Percentiles rank a stretch among this genome's conserved stretches.
These are phyloP conservation scores for Solanum lycopersicoides DNA, from an alignment of 257 asterid genomes.

Conservation along the genomic window DNA sequence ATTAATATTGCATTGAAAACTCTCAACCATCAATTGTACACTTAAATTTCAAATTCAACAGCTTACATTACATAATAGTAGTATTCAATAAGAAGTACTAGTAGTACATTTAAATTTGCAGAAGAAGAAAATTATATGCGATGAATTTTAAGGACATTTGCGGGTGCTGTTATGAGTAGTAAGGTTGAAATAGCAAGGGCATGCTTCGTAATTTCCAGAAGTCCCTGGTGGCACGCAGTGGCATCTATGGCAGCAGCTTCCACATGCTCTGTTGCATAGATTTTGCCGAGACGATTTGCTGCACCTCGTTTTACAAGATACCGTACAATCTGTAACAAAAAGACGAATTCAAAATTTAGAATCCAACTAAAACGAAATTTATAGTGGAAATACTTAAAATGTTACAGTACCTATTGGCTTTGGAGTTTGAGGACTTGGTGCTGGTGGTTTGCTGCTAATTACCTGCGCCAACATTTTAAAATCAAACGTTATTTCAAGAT, in stretches of 20 bases:
- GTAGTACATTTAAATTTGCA: neutral
- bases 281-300: slow-evolving; percentile 10
- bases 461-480: neutral
- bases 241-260: slow-evolving; percentile 22
- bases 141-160: slow-evolving; percentile 10
- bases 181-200: slow-evolving; percentile 19
- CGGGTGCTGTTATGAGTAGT: slow-evolving; percentile 11
- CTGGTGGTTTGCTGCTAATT: neutral
- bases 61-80: neutral
- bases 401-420: neutral
- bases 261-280: slow-evolving; percentile 30
- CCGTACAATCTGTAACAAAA: slow-evolving; percentile 8
- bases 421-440: neutral
- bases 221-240: slow-evolving; percentile 29
- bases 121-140: neutral
- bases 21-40: neutral
- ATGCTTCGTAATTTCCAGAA: slow-evolving; percentile 15
- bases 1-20: neutral
- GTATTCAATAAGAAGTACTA: neutral
- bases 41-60: neutral
- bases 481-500: neutral
- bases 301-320: slow-evolving; percentile 8
- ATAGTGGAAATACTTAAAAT: neutral
- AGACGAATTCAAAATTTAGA: neutral
- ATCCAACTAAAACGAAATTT: neutral